A percentile compares a stretch with the other conserved stretches of the same genome.
Conservation (phyloP, 345 rosid genomes). For the Eutrema japonicum region DNA sequence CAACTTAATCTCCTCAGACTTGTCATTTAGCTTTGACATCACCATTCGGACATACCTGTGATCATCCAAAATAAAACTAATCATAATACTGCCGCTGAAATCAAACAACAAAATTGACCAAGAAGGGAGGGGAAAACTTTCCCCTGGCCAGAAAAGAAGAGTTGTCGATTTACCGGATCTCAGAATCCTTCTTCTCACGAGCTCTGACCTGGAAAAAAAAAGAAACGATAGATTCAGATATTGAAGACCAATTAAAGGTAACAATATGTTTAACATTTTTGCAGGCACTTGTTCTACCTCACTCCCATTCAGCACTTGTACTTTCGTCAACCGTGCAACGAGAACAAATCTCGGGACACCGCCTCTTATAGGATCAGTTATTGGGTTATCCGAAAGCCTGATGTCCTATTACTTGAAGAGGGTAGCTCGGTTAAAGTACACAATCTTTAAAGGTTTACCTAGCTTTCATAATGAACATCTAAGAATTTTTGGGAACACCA, state of each 20-base stretch:
- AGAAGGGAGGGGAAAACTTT: not conserved
- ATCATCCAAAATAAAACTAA: conserved; percentile 25
- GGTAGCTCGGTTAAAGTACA: conserved; percentile 18
- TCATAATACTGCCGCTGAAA: not conserved
- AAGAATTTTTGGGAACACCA: not conserved
- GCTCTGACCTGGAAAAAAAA: conserved; percentile 57
- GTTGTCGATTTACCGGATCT: conserved; percentile 66
- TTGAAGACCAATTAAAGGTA: conserved; percentile 24
- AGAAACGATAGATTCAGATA: conserved; percentile 25
- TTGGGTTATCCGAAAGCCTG: conserved; percentile 90
- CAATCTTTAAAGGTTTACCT: not conserved
- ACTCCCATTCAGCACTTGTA: conserved; percentile 88
- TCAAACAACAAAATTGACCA: conserved; percentile 16
- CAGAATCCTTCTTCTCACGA: conserved; percentile 96
- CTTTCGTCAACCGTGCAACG: conserved; percentile 77
- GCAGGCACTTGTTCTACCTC: conserved; percentile 62
- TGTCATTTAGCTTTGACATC: conserved; percentile 61
- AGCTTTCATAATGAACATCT: conserved; percentile 18
- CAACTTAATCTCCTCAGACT: conserved; percentile 55
- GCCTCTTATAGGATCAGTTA: conserved; percentile 72
- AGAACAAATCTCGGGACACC: conserved; percentile 82
- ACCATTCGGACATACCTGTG: conserved; percentile 80
- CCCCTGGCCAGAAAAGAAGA: conserved; percentile 9
- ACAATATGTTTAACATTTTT: conserved; percentile 17
- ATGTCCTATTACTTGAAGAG: conserved; percentile 58